Evolutionary conservation across 441 rosid species (phyloP), one percentile per base, ranked within the genome.

Genomic region (Theobroma grandiflorum): DNA sequence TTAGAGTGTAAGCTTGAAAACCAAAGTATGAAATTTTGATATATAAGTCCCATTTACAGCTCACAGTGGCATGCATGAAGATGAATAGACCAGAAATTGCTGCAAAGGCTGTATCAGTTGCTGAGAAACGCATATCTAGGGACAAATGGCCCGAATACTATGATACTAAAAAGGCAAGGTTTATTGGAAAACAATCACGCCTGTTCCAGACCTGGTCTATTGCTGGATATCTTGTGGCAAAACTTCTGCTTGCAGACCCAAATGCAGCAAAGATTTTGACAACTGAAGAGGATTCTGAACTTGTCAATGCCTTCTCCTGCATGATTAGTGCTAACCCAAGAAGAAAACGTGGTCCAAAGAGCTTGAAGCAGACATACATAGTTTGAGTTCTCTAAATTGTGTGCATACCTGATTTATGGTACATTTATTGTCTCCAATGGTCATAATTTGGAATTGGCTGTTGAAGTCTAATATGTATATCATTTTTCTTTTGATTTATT

Each of bases 141-240:
- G 94, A 92, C 86, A 87, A 89, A 65, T 92, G 96, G 94, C 93
- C 96, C 0, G 96, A 92, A 72, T 92, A 91, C 82, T 89, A 89
- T 35, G 94, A 92, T 72, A 89, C 93, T 33, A 89, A 91, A 81
- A 85, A 85, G 68, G 93, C 86, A 69, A 85, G 89, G 86, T 89
- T 89, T 78, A 89, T 90, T 0, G 92, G 95, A 33, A 92, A 90
- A 81, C 92, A 92, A 79, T 85, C 94, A 31, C 84, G 55, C 10
- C 85, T 90, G 52, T 89, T 77, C 86, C 94, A 92, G 83, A 92
- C 94, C 9, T 92, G 94, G 95, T 89, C 94, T 11, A 90, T 92
- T 22, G 91, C 93, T 0, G 93, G 93, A 15, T 89, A 87, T 82
- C 94, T 92, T 0, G 92, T 91, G 78, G 89, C 93, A 42, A 92